Base-by-base conservation (phyloP, 2,329 filamentous ascomycete species). In the Emergomyces pasteurianus region DNA sequence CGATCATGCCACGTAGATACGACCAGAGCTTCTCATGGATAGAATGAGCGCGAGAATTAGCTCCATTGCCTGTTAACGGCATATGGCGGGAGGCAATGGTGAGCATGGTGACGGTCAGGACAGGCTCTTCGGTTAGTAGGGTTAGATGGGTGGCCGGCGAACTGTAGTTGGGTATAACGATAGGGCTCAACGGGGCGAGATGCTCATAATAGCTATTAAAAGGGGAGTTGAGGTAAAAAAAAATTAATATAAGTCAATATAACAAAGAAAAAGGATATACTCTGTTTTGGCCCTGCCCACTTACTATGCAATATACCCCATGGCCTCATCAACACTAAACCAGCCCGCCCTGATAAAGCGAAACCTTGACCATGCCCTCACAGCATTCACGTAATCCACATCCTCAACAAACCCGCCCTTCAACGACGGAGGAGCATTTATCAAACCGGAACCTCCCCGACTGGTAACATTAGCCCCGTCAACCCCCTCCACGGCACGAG, bases 1-100 rank as follows among this genome's bases (percentile, higher is more conserved):
- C 90, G 65, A 97, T 94, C 89, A 97, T 96, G 62, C 90, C 89
- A 58, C 92, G 87, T 36, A 97, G 82, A 70, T 96, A 95, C 36
- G 86, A 89, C 94, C 94, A 99, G 5, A 97, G 82, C 73, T 95
- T 91, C 68, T 96, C 90, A 66, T 97, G 94, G 60, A 99, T 95
- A 55, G 90, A 88, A 68, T 94, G 90, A 0, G 91, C 90, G 58
- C 94, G 86, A 55, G 90, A 95, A 63, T 86, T 81, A 0, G 89
- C 88, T 2, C 90, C 91, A 0, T 92, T 86, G 1, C 90, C 90
- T 23, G 86, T 82, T 55, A 96, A 85, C 62, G 84, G 84, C 71
- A 88, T 87, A 72, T 96, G 95, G 58, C 94, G 85, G 5, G 92
- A 95, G 1, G 94, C 84, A 59, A 96, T 94, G 8, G 92, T 95